Conservation (phyloP, 2,329 filamentous ascomycete genomes). For the Zalaria sp. region DNA sequence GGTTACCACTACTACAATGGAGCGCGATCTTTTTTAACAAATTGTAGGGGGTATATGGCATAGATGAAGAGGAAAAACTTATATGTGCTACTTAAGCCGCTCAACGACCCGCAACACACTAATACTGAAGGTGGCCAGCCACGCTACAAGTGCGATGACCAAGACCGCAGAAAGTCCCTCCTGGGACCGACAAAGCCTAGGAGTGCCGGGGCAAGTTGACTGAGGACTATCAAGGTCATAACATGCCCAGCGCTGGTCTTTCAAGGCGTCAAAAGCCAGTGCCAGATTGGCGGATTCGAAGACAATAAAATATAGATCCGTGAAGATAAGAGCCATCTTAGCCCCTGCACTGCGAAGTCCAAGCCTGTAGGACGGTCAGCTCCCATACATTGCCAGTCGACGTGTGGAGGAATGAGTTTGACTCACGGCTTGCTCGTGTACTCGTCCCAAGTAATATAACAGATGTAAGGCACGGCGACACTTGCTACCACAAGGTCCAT, state of each 20-base stretch:
- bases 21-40: no score
- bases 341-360: slow-evolving; percentile 70
- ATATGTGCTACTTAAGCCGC: slow-evolving; percentile 12
- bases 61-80: no score
- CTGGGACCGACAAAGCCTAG: slow-evolving; percentile 45
- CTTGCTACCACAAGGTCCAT: slow-evolving; percentile 85
- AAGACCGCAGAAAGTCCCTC: slow-evolving; percentile 66
- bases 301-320: slow-evolving; percentile 93
- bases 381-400: no score
- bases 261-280: slow-evolving; percentile 73
- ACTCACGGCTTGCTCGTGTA: slow-evolving; percentile 71
- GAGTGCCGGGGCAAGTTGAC: slow-evolving; percentile 18
- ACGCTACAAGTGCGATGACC: slow-evolving; percentile 70
- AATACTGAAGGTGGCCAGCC: slow-evolving; percentile 79
- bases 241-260: slow-evolving; percentile 43
- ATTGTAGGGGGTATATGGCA: no score
- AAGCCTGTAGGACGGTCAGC: slow-evolving; percentile 26
- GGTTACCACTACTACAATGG: no score
- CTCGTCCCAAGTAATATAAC: slow-evolving; percentile 93
- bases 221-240: slow-evolving; percentile 14
- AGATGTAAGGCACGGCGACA: slow-evolving; percentile 75
- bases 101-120: slow-evolving; percentile 37
- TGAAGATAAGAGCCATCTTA: slow-evolving; percentile 78
- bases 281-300: slow-evolving; percentile 91
- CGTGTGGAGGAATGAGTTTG: neutral